Base-by-base conservation (phyloP, 2,329 filamentous ascomycete genomes). In the Colletotrichum lupini region DNA sequence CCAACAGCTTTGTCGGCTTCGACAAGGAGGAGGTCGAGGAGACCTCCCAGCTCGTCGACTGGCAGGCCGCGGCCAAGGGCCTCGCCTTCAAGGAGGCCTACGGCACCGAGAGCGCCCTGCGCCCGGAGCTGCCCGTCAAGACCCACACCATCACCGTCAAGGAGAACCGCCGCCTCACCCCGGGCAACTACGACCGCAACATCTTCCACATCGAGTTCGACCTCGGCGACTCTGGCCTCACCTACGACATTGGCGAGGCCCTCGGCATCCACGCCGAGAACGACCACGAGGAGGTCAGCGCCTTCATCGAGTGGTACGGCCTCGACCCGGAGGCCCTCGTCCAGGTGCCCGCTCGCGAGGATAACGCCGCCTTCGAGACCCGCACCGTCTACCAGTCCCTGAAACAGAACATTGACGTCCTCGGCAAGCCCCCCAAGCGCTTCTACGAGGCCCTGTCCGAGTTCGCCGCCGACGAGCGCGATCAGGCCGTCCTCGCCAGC, bases 121-220 rank as follows among this genome's bases (percentile, higher is more conserved):
- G 97, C 67, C 97, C 97, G 12, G 97, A 99, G 79, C 87, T 97
- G 67, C 86, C 93, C 11, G 91, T 94, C 80, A 95, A 96, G 89
- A 98, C 96, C 2, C 92, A 90, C 79, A 94, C 95, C 55, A 93
- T 98, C 67, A 93, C 92, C 67, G 95, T 99, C 83, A 95, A 97
- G 87, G 97, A 98, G 87, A 98, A 97, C 86, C 94, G 97, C 75
- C 92, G 97, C 76, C 90, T 99, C 68, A 99, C 97, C 0, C 97
- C 97, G 3, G 79, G 84, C 28, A 93, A 92, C 37, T 99, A 99
- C 81, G 95, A 98, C 83, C 95, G 97, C 78, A 98, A 99, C 88
- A 98, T 99, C 84, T 99, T 99, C 92, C 97, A 99, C 86, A 98
- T 99, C 75, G 97, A 99, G 85, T 99, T 99, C 79, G 97, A 98